A percentile compares a stretch with the other conserved stretches of the same genome.
These are phyloP conservation scores for Ogataea saltuana DNA, from an alignment of 805 yeast genomes.

Conservation along the genomic window DNA sequence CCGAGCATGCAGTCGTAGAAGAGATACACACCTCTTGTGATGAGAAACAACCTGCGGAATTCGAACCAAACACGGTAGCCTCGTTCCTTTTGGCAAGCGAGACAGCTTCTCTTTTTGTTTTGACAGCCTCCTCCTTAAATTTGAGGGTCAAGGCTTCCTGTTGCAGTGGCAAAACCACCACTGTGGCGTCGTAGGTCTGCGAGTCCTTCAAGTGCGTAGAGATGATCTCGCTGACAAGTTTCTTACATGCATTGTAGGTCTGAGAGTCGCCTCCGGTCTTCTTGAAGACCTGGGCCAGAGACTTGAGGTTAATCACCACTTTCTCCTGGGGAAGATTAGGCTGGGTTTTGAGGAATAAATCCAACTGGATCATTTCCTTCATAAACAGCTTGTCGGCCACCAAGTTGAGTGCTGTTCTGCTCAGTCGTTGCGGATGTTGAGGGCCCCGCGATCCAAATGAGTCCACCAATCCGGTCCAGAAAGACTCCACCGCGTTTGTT, in stretches of 20 bases:
- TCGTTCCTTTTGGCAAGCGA: slow-evolving; percentile 28
- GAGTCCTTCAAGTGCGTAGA: slow-evolving; percentile 19
- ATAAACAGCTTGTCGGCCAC: slow-evolving; percentile 50
- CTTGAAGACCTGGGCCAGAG: slow-evolving; percentile 43
- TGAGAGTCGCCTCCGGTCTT: slow-evolving; percentile 45
- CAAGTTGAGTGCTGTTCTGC: slow-evolving; percentile 31
- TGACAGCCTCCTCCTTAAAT: slow-evolving; percentile 13
- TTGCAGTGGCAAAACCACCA: slow-evolving; percentile 37
- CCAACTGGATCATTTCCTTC: slow-evolving; percentile 49
- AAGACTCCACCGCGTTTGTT: slow-evolving; percentile 35
- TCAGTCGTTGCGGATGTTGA: slow-evolving; percentile 14
- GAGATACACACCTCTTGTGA: slow-evolving; percentile 49
- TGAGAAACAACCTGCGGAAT: slow-evolving; percentile 35
- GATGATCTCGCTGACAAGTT: slow-evolving; percentile 37
- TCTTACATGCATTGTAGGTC: slow-evolving; percentile 42
- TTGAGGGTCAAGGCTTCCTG: slow-evolving; percentile 26
- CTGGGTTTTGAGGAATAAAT: slow-evolving; percentile 38
- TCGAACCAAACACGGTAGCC: slow-evolving; percentile 14
- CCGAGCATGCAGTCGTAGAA: slow-evolving; percentile 49
- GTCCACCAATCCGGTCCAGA: slow-evolving; percentile 40
- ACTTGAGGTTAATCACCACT: slow-evolving; percentile 42
- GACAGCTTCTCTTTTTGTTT: slow-evolving; percentile 5
- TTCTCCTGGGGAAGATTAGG: slow-evolving; percentile 24
- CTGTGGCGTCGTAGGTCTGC: slow-evolving; percentile 27
- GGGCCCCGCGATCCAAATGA: slow-evolving; percentile 15